Conservation (phyloP, 352 stramenopile genomes). For the Phytophthora ohioensis region DNA sequence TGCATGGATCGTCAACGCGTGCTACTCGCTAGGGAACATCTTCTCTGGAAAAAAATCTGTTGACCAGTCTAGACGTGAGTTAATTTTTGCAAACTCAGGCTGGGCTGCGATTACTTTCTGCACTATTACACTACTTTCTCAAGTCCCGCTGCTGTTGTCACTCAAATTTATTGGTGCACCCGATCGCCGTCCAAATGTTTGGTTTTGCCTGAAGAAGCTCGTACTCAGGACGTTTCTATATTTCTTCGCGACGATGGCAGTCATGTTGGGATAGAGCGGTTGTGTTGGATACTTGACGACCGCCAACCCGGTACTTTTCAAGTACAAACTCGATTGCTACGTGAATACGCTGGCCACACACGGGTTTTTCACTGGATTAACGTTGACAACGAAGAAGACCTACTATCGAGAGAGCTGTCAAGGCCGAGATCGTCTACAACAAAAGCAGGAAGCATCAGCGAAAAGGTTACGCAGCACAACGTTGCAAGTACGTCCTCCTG, state of each 20-base stretch:
- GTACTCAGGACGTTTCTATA: neutral
- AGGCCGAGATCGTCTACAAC: slow-evolving; percentile 17
- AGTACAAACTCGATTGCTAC: slow-evolving; percentile 29
- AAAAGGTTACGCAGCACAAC: no score
- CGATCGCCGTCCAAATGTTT: slow-evolving; percentile 13
- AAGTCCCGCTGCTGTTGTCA: slow-evolving; percentile 17
- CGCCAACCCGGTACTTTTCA: slow-evolving; percentile 8
- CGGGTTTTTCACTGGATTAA: slow-evolving; percentile 20
- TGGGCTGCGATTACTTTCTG: slow-evolving; percentile 25
- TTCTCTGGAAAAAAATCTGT: slow-evolving; percentile 21
- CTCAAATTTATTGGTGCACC: slow-evolving; percentile 19
- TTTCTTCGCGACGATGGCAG: slow-evolving; percentile 14
- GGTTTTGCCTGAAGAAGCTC: slow-evolving; percentile 33
- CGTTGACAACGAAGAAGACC: slow-evolving; percentile 13
- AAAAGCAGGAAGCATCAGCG: neutral
- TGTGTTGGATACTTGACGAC: slow-evolving; percentile 18
- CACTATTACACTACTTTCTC: slow-evolving; percentile 8
- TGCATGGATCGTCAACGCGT: slow-evolving; percentile 25
- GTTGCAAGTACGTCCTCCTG: no score
- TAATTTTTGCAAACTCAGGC: slow-evolving; percentile 17
- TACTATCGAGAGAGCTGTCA: slow-evolving; percentile 26
- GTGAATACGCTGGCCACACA: slow-evolving; percentile 12
- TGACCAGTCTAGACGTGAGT: slow-evolving; percentile 22
- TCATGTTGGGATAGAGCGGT: slow-evolving; percentile 9
- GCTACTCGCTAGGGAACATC: slow-evolving; percentile 22